These are phyloP conservation scores for Aspergillus sergii DNA, from an alignment of 2,329 filamentous ascomycete genomes.

Conservation along the genomic window DNA sequence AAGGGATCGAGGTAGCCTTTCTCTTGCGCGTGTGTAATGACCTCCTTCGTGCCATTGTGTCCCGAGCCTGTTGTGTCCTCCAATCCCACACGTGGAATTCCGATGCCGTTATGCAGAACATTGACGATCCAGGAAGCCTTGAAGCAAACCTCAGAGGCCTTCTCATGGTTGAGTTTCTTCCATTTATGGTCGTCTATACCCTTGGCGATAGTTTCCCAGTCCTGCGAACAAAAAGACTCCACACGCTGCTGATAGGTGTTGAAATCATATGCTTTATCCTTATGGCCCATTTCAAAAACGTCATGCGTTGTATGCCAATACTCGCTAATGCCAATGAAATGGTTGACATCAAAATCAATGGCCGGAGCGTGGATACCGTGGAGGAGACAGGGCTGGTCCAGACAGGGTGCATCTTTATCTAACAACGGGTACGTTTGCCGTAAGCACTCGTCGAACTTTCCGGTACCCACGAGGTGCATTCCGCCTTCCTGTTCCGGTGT, in stretches of 20 bases:
- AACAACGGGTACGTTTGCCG: slow-evolving; percentile 80
- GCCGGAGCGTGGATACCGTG: slow-evolving; percentile 91
- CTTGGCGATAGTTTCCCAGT: slow-evolving; percentile 76
- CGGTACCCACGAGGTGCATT: slow-evolving; percentile 75
- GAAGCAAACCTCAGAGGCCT: slow-evolving; percentile 88
- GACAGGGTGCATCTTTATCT: slow-evolving; percentile 84
- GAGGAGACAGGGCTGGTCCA: slow-evolving; percentile 81
- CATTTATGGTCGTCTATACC: slow-evolving; percentile 68
- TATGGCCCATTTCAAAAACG: slow-evolving; percentile 77
- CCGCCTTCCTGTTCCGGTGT: slow-evolving; percentile 44
- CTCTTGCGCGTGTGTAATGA: slow-evolving; percentile 68
- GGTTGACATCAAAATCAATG: slow-evolving; percentile 96
- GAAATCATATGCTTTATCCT: slow-evolving; percentile 83
- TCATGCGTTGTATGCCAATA: slow-evolving; percentile 99
- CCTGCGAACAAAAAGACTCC: slow-evolving; percentile 77
- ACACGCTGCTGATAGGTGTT: slow-evolving; percentile 85
- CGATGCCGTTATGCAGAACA: slow-evolving; percentile 88
- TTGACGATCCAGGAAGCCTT: slow-evolving; percentile 98
- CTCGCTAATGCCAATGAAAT: slow-evolving; percentile 96
- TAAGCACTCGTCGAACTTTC: slow-evolving; percentile 83
- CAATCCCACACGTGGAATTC: slow-evolving; percentile 80
- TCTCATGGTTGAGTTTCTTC: slow-evolving; percentile 72
- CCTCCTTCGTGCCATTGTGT: slow-evolving; percentile 72
- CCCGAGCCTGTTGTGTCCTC: slow-evolving; percentile 61
- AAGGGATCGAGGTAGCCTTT: slow-evolving; percentile 83